Evolutionary conservation across 1,284 basidiomycete species (phyloP), one percentile per base, ranked within the genome.

Genomic region (Cryptococcus maquisensis): DNA sequence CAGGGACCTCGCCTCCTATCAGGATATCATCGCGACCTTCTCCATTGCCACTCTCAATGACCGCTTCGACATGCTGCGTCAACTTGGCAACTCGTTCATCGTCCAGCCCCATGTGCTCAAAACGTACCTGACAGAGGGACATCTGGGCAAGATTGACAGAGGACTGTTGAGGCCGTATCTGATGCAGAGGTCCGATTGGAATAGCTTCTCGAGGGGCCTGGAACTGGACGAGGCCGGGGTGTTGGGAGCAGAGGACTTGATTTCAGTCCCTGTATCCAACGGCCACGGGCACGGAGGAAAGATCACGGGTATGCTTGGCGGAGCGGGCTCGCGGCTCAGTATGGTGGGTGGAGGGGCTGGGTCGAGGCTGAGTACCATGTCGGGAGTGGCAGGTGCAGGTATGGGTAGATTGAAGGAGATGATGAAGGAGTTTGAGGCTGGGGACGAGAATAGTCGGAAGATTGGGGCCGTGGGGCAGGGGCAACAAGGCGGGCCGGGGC

Each of bases 1-100:
- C 35, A 95, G 90, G 77, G 96, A 99, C 72, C 83, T 99, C 60
- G 96, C 95, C 63, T 86, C 89, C 42, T 99, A 98, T 70, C 96
- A 98, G 80, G 96, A 98, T 65, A 84, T 84, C 2, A 85, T 97
- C 60, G 79, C 81, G 56, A 84, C 83, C 13, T 98, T 95, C 76
- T 81, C 82, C 32, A 86, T 96, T 41, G 82, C 89, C 1, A 82
- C 88, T 2, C 80, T 99, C 3, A 85, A 87, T 59, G 95, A 98
- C 73, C 90, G 96, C 18, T 99, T 96, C 78, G 96, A 98, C 71
- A 98, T 98, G 81, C 86, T 98, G 61, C 87, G 95, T 44, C 94
- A 98, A 75, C 85, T 99, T 1, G 96, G 96, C 65, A 96, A 98
- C 71, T 83, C 95, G 55, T 99, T 98, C 81, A 86, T 97, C 63